Base-by-base conservation (phyloP, 192 early-diverging fungal species). In the Oehlia diaphana region DNA sequence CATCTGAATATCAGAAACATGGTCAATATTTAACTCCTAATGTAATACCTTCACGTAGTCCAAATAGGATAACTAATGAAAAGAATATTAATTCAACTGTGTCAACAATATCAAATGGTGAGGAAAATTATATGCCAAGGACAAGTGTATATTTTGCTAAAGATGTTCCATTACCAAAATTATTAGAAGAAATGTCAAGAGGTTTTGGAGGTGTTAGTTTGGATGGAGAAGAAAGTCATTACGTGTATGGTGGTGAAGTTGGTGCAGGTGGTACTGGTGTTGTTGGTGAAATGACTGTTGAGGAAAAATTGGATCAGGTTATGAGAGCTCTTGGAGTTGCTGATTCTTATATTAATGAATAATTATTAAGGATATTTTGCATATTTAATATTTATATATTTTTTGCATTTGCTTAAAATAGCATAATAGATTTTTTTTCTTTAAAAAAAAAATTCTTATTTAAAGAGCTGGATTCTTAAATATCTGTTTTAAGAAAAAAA, bases 131-230 rank as follows among this genome's bases (percentile, higher is more conserved):
- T 61, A 37, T 78, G 58, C 77, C 77, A 19, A 44, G 67, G 8
- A 78, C 77, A 53, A 78, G 77, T 68, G 65, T 78, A 7, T 78
- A 78, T 69, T 42, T 78, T 37, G 77, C 77, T 23, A 78, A 78
- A 50, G 77, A 70, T 69, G 16, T 78, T 21, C 26, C 77, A 13
- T 61, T 78, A 16, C 77, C 77, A 4, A 62, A 44, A 35, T 63
- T 78, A 37, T 39, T 78, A 21, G 77, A 68, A 58, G 77, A 78
- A 53, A 78, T 78, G 77, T 50, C 77, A 3, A 67, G 31, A 69
- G 77, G 77, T 33, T 58, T 78, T 23, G 67, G 50, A 35, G 31
- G 19, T 68, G 39, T 78, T 10, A 47, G 53, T 26, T 53, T 67
- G 50, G 64, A 64, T 33, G 21, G 42, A 19, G 65, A 50, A 16